Percentiles rank a stretch among this genome's conserved stretches.
phyloP scores from a whole-genome alignment of 2,329 filamentous ascomycete genomes.

The Colletotrichum theobromicola region DNA sequence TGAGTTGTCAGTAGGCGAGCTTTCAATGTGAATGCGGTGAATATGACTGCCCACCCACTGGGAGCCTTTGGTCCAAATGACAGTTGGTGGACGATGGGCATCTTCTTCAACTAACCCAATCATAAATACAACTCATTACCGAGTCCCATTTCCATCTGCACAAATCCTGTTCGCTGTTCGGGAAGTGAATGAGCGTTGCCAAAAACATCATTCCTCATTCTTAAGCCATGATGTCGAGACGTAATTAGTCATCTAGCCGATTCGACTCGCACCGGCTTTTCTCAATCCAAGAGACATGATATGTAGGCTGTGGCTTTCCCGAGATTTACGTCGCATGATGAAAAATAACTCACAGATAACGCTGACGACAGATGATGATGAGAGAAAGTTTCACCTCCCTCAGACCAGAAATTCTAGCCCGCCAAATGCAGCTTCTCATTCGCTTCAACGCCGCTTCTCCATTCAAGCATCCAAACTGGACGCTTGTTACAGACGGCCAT shows the following conservation, averaged over 20 bases:
- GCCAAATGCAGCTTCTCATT: not conserved
- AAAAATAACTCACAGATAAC: not conserved
- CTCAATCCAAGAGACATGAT: not conserved
- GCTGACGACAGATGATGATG: not conserved
- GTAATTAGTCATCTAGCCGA: fast-evolving
- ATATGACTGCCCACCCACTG: too few relatives aligned
- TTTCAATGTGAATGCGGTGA: too few relatives aligned
- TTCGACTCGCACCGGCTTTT: not conserved
- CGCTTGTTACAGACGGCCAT: too few relatives aligned
- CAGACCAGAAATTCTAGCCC: not conserved
- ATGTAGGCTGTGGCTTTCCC: too few relatives aligned
- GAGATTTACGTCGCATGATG: too few relatives aligned
- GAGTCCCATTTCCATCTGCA: too few relatives aligned
- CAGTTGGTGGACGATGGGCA: fast-evolving
- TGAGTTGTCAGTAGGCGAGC: too few relatives aligned
- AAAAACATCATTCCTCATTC: not conserved
- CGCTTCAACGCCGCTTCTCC: not conserved
- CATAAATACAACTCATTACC: not conserved
- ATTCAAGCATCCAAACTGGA: too few relatives aligned
- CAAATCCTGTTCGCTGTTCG: not conserved
- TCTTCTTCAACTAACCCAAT: fast-evolving
- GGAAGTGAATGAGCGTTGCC: not conserved
- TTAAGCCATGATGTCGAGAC: not conserved
- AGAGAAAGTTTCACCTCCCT: not conserved
- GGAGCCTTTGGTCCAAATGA: too few relatives aligned